These are phyloP conservation scores for Tolypocladium guangdongense DNA, from an alignment of 2,329 filamentous ascomycete genomes.

Conservation along the genomic window DNA sequence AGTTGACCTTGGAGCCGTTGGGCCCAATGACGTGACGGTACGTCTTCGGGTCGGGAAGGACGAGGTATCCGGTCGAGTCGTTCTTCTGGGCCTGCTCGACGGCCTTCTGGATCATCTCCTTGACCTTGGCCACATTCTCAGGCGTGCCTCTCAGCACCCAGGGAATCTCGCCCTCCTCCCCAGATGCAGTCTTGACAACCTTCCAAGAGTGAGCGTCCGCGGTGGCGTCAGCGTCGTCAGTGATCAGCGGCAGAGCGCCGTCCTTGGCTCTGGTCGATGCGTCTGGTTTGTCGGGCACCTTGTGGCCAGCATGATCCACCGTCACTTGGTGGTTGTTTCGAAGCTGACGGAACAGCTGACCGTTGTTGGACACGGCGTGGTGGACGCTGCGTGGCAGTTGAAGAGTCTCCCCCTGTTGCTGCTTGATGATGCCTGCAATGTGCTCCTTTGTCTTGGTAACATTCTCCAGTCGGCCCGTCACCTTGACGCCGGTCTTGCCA, in stretches of 20 bases:
- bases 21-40: conserved; percentile 87
- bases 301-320: conserved; percentile 79
- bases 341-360: conserved; percentile 85
- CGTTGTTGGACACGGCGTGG: conserved; percentile 76
- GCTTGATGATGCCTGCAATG: conserved; percentile 67
- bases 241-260: conserved; percentile 74
- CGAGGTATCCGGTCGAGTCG: conserved; percentile 71
- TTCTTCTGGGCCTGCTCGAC: conserved; percentile 61
- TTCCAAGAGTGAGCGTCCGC: conserved; percentile 74
- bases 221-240: conserved; percentile 60
- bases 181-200: conserved; percentile 51
- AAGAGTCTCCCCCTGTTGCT: conserved; percentile 81
- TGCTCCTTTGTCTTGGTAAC: conserved; percentile 83
- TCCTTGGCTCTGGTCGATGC: conserved; percentile 45
- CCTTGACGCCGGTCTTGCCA: conserved; percentile 73
- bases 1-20: conserved; percentile 83
- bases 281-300: conserved; percentile 59
- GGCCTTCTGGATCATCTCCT: conserved; percentile 60
- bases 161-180: conserved; percentile 64
- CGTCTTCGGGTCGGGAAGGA: conserved; percentile 77
- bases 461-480: conserved; percentile 66
- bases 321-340: conserved; percentile 79
- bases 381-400: conserved; percentile 73
- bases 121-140: conserved; percentile 75
- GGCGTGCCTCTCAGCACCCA: conserved; percentile 77